Evolutionary conservation across 768 basidiomycete genomes (phyloP).

Genomic region (Macrolepiota albuminosa): DNA sequence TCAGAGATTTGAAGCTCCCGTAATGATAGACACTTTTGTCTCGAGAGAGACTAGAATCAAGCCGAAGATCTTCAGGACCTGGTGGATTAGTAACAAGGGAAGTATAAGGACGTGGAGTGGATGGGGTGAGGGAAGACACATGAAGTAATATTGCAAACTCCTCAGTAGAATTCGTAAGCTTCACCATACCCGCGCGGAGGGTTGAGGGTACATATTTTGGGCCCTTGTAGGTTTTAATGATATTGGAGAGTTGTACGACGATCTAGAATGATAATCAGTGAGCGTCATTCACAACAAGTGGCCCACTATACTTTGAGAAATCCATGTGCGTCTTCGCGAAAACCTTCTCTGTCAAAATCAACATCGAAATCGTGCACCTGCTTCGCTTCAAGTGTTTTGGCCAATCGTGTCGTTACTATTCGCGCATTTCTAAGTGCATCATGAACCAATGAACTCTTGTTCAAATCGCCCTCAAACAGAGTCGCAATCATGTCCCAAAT

Average conservation of each 20-base stretch:
- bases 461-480: constrained; percentile 46
- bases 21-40: constrained; percentile 51
- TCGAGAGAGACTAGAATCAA: constrained; percentile 53
- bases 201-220: constrained; percentile 49
- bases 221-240: constrained; percentile 60
- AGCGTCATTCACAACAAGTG: neutral
- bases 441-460: constrained; percentile 37
- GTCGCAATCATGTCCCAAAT: constrained; percentile 84
- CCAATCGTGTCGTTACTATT: constrained; percentile 57
- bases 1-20: constrained; percentile 33
- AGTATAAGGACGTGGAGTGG: constrained; percentile 53
- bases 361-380: constrained; percentile 56
- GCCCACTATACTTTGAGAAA: constrained; percentile 70
- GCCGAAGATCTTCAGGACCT: constrained; percentile 42
- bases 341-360: constrained; percentile 49
- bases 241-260: constrained; percentile 71
- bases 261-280: constrained; percentile 35
- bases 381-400: constrained; percentile 52
- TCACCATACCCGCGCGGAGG: constrained; percentile 67
- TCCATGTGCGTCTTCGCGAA: constrained; percentile 73
- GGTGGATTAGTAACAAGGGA: constrained; percentile 38
- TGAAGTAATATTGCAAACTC: constrained; percentile 85
- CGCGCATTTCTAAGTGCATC: constrained; percentile 60
- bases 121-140: constrained; percentile 74
- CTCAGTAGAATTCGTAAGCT: constrained; percentile 78